Evolutionary conservation across 306 rosid species (phyloP).

Genomic region (Cucurbita maxima): DNA sequence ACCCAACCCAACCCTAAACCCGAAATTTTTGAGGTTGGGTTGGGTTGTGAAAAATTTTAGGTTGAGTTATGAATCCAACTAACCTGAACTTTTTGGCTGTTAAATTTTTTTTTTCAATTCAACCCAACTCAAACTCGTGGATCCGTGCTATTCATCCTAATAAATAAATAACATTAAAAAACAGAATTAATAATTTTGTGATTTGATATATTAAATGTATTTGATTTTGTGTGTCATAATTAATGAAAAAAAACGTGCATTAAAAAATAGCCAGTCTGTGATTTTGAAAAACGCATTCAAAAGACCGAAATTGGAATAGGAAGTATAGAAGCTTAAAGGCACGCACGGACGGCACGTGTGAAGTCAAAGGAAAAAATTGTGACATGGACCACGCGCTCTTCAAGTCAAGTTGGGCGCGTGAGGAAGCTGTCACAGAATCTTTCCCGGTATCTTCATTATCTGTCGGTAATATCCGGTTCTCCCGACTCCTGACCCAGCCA

Average conservation of each 20-base stretch:
- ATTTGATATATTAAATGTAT: too few species aligned
- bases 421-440: background rate
- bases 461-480: background rate
- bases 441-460: background rate
- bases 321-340: background rate
- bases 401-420: background rate
- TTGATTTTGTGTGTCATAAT: background rate
- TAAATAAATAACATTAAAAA: background rate
- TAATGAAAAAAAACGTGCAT: background rate
- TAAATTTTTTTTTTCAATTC: too few species aligned
- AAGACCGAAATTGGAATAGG: background rate
- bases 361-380: background rate
- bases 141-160: background rate
- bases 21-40: too few species aligned
- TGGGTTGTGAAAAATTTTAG: too few species aligned
- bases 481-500: background rate
- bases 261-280: background rate
- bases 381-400: background rate
- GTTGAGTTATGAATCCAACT: too few species aligned
- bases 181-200: too few species aligned
- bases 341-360: background rate
- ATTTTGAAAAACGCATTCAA: too few species aligned
- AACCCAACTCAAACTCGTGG: fast-evolving
- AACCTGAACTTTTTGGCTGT: too few species aligned
- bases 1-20: too few species aligned